phyloP scores from a whole-genome alignment of 805 yeast genomes.

The Naumovozyma dairenensis region DNA sequence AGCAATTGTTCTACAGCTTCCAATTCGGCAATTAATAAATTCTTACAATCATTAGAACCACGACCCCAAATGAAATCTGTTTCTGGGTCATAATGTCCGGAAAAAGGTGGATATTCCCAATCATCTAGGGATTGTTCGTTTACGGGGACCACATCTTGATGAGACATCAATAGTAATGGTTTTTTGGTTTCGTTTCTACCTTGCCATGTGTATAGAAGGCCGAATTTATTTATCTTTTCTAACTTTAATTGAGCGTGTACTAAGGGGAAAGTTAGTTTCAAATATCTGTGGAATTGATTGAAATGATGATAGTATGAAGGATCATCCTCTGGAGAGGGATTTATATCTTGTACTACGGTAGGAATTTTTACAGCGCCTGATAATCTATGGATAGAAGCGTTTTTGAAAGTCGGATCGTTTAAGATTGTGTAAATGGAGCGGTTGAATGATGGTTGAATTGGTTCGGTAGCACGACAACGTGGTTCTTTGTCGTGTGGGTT shows the following conservation, averaged over 20 bases:
- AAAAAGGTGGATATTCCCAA: constrained; percentile 64
- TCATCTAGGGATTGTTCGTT: constrained; percentile 43
- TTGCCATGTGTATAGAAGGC: constrained; percentile 53
- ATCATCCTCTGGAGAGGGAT: constrained; percentile 26
- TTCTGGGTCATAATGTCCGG: constrained; percentile 56
- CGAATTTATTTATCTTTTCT: constrained; percentile 51
- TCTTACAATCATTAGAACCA: constrained; percentile 71
- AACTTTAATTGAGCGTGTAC: constrained; percentile 39
- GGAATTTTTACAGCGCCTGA: constrained; percentile 54
- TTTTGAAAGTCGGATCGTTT: constrained; percentile 30
- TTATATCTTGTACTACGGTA: constrained; percentile 53
- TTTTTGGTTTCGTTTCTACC: constrained; percentile 45
- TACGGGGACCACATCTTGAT: constrained; percentile 80
- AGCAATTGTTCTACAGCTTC: constrained; percentile 56
- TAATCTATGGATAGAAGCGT: constrained; percentile 34
- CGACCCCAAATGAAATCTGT: constrained; percentile 55
- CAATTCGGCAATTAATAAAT: constrained; percentile 51
- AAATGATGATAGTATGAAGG: constrained; percentile 35
- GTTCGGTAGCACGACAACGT: constrained; percentile 14
- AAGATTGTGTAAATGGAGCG: constrained; percentile 20
- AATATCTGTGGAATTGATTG: constrained; percentile 40
- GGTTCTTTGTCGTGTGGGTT: not conserved
- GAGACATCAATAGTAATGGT: constrained; percentile 68
- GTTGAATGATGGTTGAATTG: constrained; percentile 19
- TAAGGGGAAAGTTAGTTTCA: constrained; percentile 47